A percentile compares a stretch with the other conserved stretches of the same genome.
These are phyloP conservation scores for Antitrichia curtipendula DNA, from an alignment of 225 moss, liverwort and hornwort genomes.

Conservation along the genomic window DNA sequence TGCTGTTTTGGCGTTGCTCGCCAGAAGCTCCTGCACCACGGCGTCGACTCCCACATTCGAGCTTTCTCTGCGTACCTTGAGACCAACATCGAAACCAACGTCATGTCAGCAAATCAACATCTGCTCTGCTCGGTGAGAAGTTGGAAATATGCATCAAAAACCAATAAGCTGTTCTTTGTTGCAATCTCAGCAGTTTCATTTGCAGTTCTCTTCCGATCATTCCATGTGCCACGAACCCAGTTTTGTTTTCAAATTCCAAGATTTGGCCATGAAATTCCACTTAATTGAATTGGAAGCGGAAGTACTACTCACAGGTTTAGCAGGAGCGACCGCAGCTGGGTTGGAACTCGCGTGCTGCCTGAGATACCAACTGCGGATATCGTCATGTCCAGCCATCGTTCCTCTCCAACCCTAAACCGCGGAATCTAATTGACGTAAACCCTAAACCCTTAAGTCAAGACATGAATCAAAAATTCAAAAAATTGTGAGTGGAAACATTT, in stretches of 20 bases:
- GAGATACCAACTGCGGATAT: conserved; percentile 5
- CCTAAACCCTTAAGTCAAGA: neutral
- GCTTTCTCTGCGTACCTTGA: conserved; percentile 26
- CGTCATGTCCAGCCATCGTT: conserved; percentile 10
- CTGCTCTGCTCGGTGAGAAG: neutral
- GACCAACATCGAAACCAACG: neutral
- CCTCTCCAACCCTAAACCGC: neutral
- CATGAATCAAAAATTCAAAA: neutral
- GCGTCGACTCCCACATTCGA: conserved; percentile 25
- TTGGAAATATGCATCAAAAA: neutral
- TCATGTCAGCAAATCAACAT: neutral
- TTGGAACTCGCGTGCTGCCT: conserved; percentile 1
- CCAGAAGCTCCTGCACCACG: conserved; percentile 51
- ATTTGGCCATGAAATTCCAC: neutral
- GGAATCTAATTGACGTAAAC: neutral
- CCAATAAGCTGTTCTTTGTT: neutral
- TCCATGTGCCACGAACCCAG: neutral
- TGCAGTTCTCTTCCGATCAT: neutral
- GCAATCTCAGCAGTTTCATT: neutral
- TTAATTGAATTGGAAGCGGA: neutral
- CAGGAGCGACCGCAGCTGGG: neutral
- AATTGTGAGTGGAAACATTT: neutral
- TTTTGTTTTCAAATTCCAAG: neutral
- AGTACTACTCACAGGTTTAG: neutral
- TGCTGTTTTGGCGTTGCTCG: conserved; percentile 42